Evolutionary conservation across 208 protist genomes (phyloP).

Genomic region (Crithidia sp.): DNA sequence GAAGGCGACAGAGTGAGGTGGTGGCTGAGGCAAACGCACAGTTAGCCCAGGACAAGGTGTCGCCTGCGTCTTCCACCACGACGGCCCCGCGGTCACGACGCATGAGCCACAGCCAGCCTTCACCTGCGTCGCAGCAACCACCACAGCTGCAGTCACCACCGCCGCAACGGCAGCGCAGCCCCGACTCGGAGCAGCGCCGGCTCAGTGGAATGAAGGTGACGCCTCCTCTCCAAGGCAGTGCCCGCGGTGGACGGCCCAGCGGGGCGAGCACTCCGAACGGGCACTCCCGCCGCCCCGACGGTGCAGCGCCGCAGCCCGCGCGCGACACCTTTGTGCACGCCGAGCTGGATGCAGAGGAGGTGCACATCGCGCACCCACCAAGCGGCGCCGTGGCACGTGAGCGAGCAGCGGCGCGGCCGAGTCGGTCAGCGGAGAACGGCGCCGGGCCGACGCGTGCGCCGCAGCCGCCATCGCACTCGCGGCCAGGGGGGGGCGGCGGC

Average conservation of each 20-base stretch:
- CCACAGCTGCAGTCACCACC: not conserved
- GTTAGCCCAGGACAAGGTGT: constrained; percentile 1
- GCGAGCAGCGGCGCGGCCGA: not conserved
- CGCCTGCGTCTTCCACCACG: not conserved
- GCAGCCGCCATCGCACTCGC: not conserved
- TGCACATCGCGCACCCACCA: not conserved
- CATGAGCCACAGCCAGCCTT: not conserved
- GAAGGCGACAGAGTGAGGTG: constrained; percentile 10
- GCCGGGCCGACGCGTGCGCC: not conserved
- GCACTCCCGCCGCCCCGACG: not conserved
- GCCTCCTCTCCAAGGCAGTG: not conserved
- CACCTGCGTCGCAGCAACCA: not conserved
- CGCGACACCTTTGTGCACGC: not conserved
- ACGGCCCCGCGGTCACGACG: not conserved
- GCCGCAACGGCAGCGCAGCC: not conserved
- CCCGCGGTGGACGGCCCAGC: not conserved
- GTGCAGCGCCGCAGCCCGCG: not conserved
- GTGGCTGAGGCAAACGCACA: constrained; percentile 12
- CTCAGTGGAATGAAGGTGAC: not conserved
- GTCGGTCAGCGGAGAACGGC: not conserved
- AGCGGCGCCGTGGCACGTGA: not conserved
- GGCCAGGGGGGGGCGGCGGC: not conserved
- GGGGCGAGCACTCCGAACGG: not conserved
- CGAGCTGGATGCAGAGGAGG: not conserved
- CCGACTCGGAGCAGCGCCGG: constrained; percentile 7